A percentile compares a stretch with the other conserved stretches of the same genome.
These are phyloP conservation scores for Thielaviopsis populi DNA, from an alignment of 2,329 filamentous ascomycete species.

Conservation along the genomic window DNA sequence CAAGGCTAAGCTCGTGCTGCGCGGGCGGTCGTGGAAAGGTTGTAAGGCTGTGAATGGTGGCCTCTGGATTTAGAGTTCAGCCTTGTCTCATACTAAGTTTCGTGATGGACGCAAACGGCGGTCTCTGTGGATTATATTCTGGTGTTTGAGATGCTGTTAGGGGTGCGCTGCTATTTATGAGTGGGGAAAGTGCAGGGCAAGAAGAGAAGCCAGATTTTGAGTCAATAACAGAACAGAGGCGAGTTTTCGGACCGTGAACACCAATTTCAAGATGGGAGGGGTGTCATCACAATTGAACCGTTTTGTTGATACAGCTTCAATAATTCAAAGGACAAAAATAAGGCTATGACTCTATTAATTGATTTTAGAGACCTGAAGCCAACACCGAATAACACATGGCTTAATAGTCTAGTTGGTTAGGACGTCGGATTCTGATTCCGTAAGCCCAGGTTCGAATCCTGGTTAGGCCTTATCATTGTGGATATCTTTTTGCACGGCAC, in stretches of 20 bases:
- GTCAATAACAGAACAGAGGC: background rate
- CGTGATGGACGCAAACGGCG: conserved; percentile 11
- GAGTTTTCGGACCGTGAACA: background rate
- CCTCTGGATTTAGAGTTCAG: conserved; percentile 8
- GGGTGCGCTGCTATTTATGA: background rate
- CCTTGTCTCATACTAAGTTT: conserved; percentile 13
- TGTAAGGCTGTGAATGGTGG: conserved; percentile 4
- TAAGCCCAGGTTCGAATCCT: conserved; percentile 17
- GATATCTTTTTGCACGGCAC: background rate
- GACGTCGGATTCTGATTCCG: conserved; percentile 17
- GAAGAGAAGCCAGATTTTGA: background rate
- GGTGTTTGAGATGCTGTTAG: background rate
- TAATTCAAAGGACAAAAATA: background rate
- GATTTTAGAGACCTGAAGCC: no score
- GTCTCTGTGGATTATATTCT: background rate
- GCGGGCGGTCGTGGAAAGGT: background rate
- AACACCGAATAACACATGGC: background rate
- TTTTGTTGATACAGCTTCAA: background rate
- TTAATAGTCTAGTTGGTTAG: conserved; percentile 17
- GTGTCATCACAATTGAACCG: background rate
- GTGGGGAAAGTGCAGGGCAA: background rate
- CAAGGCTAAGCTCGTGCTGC: background rate
- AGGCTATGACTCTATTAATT: fast-evolving
- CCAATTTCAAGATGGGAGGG: background rate
- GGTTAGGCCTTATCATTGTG: conserved; percentile 6